Evolutionary conservation across 1,139 yeast genomes (phyloP).

Genomic region (Yamadazyma atmosphaerica): DNA sequence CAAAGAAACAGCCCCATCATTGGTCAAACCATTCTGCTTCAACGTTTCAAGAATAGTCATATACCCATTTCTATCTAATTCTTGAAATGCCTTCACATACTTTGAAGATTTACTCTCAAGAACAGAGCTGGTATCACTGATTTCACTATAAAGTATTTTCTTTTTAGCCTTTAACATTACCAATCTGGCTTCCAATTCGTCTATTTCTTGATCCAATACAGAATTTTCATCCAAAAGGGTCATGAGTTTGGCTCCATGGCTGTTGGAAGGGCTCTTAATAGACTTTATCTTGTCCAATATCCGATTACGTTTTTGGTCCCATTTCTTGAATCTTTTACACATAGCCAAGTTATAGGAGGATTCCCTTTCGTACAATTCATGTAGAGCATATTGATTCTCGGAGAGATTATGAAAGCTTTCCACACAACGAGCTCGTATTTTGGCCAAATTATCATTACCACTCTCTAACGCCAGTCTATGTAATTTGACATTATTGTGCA

Average conservation of each 20-base stretch:
- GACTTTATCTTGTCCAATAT: constrained; percentile 37
- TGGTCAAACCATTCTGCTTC: constrained; percentile 23
- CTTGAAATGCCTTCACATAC: constrained; percentile 41
- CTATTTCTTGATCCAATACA: constrained; percentile 43
- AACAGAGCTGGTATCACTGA: constrained; percentile 52
- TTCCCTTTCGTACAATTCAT: constrained; percentile 50
- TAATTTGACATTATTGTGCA: constrained; percentile 21
- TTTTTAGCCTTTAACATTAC: constrained; percentile 37
- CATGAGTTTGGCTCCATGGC: constrained; percentile 47
- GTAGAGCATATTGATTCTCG: constrained; percentile 45
- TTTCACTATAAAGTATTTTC: constrained; percentile 38
- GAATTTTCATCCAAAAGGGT: constrained; percentile 35
- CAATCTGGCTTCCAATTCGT: constrained; percentile 39
- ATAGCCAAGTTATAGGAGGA: constrained; percentile 27
- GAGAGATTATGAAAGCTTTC: constrained; percentile 36
- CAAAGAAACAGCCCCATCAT: constrained; percentile 19
- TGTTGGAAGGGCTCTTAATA: constrained; percentile 42
- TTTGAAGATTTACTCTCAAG: constrained; percentile 51
- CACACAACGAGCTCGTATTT: constrained; percentile 27
- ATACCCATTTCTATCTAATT: constrained; percentile 41
- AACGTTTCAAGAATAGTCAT: constrained; percentile 30
- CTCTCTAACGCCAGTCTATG: constrained; percentile 25
- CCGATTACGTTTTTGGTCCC: constrained; percentile 44
- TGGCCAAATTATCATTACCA: constrained; percentile 35
- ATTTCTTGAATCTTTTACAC: constrained; percentile 35